Evolutionary conservation across 2,329 filamentous ascomycete genomes (phyloP).

Genomic region (Fonsecaea multimorphosa): DNA sequence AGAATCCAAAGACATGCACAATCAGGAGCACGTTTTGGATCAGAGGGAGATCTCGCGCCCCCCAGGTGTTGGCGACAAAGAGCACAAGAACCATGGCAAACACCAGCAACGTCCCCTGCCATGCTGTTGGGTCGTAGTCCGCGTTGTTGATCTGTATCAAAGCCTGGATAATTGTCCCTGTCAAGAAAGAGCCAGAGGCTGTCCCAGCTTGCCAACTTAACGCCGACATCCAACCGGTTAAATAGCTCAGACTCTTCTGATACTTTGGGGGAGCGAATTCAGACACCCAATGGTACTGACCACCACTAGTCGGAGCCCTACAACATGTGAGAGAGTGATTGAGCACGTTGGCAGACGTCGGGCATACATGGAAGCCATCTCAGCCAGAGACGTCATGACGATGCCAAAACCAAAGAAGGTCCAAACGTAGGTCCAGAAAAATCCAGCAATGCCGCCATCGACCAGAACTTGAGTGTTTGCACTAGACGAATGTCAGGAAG

Average conservation of each 20-base stretch:
- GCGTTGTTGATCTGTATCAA: constrained; percentile 52
- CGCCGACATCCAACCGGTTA: constrained; percentile 58
- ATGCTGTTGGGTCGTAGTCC: constrained; percentile 50
- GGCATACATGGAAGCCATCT: constrained; percentile 59
- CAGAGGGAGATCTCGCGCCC: constrained; percentile 44
- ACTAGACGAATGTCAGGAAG: constrained; percentile 12
- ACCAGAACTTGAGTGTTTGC: constrained; percentile 28
- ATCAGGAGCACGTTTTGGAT: constrained; percentile 49
- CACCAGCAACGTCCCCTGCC: constrained; percentile 58
- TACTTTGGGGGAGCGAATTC: constrained; percentile 57
- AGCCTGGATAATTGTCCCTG: constrained; percentile 56
- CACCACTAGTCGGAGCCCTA: constrained; percentile 59
- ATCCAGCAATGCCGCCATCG: constrained; percentile 32
- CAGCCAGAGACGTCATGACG: constrained; percentile 64
- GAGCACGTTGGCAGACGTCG: neutral
- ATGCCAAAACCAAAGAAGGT: constrained; percentile 72
- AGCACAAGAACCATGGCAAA: constrained; percentile 54
- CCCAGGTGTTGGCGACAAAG: constrained; percentile 51
- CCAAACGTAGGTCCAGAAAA: constrained; percentile 46
- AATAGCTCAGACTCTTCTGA: constrained; percentile 61
- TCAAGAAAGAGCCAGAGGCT: constrained; percentile 56
- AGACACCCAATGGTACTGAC: constrained; percentile 58
- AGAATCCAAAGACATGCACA: constrained; percentile 48
- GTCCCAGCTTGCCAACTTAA: constrained; percentile 59
- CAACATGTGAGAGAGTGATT: neutral